Base-by-base conservation (phyloP, 805 yeast species). In the Candida orba region DNA sequence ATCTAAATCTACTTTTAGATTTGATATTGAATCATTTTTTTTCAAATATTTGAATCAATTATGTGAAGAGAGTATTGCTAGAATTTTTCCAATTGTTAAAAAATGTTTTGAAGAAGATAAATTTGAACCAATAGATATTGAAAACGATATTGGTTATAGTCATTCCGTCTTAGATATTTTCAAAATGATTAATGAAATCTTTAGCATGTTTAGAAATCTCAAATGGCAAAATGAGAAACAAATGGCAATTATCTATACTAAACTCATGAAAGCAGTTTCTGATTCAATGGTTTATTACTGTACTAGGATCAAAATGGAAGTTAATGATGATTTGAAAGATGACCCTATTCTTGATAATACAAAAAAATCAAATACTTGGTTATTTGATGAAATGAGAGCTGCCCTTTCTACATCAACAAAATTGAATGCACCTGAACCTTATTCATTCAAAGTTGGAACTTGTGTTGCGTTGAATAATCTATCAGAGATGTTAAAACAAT, bases 381-480 rank as follows among this genome's bases (percentile, higher is more conserved):
- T 73, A 13, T 69, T 74, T 45, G 55, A 54, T 34, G 82, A 73
- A 32, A 71, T 78, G 58, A 77, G 70, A 53, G 71, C 69, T 40
- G 79, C 73, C 1, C 71, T 79, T 0, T 60, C 63, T 24, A 62
- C 68, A 20, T 58, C 65, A 4, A 60, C 59, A 1, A 68, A 67
- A 36, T 43, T 66, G 6, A 65, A 62, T 7, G 50, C 59, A 39
- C 73, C 76, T 3, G 72, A 70, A 14, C 81, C 89, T 0, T 79
- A 71, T 54, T 72, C 75, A 36, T 83, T 83, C 64, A 68, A 71
- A 45, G 65, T 71, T 6, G 69, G 73, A 42, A 79, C 89, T 0
- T 86, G 95, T 62, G 76, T 84, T n/a, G 79, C 83, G n/a, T 65
- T 87, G 47, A 85, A 84, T 60, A 79, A 88, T 53, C 56, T 88